A percentile compares a stretch with the other conserved stretches of the same genome.
These are phyloP conservation scores for Fusarium xylarioides DNA, from an alignment of 2,329 filamentous ascomycete genomes.

Conservation along the genomic window DNA sequence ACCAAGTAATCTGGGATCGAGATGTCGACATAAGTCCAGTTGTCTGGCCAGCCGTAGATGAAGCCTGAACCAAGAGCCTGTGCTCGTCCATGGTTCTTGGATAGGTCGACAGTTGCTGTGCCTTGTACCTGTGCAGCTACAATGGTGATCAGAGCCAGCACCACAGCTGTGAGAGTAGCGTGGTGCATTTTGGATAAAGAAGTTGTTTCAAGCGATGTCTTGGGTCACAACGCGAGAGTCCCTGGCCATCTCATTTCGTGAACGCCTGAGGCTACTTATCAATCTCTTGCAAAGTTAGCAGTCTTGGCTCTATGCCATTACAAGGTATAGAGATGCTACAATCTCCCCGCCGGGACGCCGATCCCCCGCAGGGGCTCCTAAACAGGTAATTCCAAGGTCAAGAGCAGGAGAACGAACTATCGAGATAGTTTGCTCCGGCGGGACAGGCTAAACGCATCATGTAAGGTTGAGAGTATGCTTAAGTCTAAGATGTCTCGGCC, in stretches of 20 bases:
- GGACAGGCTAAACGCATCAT: neutral
- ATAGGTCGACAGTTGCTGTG: neutral
- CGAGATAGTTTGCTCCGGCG: neutral
- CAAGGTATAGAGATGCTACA: neutral
- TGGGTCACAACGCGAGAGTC: fast-evolving
- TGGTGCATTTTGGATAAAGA: neutral
- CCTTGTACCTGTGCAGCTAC: neutral
- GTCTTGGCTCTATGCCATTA: fast-evolving
- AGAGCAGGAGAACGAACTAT: neutral
- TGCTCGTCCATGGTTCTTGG: neutral
- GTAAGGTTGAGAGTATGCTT: no score
- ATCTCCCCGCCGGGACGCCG: neutral
- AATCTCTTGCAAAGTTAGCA: neutral
- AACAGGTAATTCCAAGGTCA: neutral
- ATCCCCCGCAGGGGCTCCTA: neutral
- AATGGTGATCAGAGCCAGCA: neutral
- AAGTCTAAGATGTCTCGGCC: fast-evolving
- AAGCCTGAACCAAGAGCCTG: neutral
- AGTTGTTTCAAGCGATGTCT: neutral
- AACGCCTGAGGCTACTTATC: neutral
- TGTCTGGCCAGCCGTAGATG: neutral
- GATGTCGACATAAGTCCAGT: fast-evolving
- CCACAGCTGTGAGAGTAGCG: fast-evolving
- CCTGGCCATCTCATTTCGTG: fast-evolving
- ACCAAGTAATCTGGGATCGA: neutral